Base-by-base conservation (phyloP, 176 grass and related monocot species). In the Aegilops longissima region DNA sequence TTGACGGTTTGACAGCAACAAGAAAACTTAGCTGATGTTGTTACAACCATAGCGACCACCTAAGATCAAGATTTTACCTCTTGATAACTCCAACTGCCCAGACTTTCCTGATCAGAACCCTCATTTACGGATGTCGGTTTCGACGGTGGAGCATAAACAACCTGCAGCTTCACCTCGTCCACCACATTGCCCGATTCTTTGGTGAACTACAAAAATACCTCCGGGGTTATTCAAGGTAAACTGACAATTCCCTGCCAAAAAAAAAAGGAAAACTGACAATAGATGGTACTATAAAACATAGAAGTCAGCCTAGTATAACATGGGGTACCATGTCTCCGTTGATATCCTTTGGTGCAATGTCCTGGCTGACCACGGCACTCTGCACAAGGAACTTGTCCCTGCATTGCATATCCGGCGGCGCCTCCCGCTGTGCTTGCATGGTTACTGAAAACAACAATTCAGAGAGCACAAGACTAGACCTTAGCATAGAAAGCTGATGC, bases 301-400 rank as follows among this genome's bases (percentile, higher is more conserved):
- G 21, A 30, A 84, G 54, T 59, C 6, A 44, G 38, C 29, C 38
- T 58, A 64, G 11, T 64, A 52, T 40, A 52, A 64, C 51, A 52
- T 39, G 17, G 68, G 18, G 49, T 89, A 98, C 96, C 93, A 96
- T 90, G 61, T 94, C 92, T 25, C 81, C 77, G 12, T 85, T 94
- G 70, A 98, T 86, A 35, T 98, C 96, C 82, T 92, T 94, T 0
- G 84, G 76, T 56, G 77, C 10, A 29, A 75, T 61, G 13, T 85
- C 92, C 86, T 84, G 66, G n/a, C 82, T 76, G 64, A 92, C 93
- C 51, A 94, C 75, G 77, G 88, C 96, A 84, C 90, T 94, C 87
- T 98, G 93, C 66, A 98, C 79, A 79, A 98, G 96, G 88, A 98
- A 98, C 47, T 96, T 98, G 51, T 98, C 96, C 75, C 86, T 98